phyloP scores from a whole-genome alignment of 2,329 filamentous ascomycete species.

The Bipolaris sorokiniana region DNA sequence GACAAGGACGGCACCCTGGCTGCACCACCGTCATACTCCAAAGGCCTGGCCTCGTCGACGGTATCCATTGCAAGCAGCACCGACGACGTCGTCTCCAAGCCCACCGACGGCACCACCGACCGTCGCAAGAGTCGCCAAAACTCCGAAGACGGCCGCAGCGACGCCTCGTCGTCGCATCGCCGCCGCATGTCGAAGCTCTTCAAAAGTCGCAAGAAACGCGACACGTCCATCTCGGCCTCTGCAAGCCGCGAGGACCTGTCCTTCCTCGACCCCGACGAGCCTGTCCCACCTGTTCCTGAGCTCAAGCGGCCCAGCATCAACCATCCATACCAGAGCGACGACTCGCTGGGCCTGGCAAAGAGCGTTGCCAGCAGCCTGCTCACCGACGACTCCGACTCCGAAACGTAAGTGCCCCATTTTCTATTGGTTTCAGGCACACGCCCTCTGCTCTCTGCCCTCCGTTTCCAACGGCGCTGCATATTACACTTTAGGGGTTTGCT shows the following conservation, averaged over 20 bases:
- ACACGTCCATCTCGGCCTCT: neutral
- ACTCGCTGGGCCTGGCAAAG: slow-evolving; percentile 52
- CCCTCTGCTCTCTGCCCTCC: neutral
- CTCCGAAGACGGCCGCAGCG: slow-evolving; percentile 51
- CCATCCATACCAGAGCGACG: slow-evolving; percentile 43
- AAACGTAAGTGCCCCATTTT: slow-evolving; percentile 52
- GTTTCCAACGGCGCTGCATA: neutral
- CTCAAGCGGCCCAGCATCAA: slow-evolving; percentile 23
- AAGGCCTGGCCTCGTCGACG: slow-evolving; percentile 39
- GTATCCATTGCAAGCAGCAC: slow-evolving; percentile 44
- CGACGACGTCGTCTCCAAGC: slow-evolving; percentile 35
- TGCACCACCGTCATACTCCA: slow-evolving; percentile 30
- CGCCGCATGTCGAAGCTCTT: slow-evolving; percentile 62
- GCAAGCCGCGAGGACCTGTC: slow-evolving; percentile 40
- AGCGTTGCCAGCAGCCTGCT: slow-evolving; percentile 57
- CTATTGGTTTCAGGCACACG: slow-evolving; percentile 16
- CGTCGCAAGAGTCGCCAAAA: slow-evolving; percentile 47
- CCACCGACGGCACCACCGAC: slow-evolving; percentile 51
- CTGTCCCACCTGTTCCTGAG: slow-evolving; percentile 33
- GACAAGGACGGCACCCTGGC: slow-evolving; percentile 34
- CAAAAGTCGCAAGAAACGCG: slow-evolving; percentile 53
- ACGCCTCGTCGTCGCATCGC: slow-evolving; percentile 47
- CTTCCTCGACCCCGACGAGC: slow-evolving; percentile 26
- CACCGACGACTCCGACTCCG: slow-evolving; percentile 59
- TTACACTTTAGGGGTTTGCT: slow-evolving; percentile 2